Evolutionary conservation across 176 grass and related monocot genomes (phyloP).

Genomic region (Lolium perenne): DNA sequence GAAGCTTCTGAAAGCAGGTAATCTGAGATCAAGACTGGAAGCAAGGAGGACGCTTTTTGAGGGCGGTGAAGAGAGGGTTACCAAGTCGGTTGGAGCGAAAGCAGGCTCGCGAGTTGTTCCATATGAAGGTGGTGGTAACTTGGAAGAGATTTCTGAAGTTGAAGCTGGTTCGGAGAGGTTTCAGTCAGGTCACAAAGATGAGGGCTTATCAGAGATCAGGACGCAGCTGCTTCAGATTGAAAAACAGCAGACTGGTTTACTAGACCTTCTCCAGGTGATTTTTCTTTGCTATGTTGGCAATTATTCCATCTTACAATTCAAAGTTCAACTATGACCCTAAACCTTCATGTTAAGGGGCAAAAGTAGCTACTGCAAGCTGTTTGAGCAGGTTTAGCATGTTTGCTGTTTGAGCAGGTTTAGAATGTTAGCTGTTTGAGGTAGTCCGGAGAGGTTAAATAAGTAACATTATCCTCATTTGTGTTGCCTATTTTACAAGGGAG

Average conservation of each 20-base stretch:
- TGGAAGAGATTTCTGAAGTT: conserved; percentile 66
- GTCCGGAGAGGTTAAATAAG: neutral
- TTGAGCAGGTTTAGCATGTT: neutral
- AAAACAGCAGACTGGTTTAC: conserved; percentile 84
- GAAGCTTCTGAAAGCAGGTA: conserved; percentile 60
- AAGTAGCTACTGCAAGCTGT: neutral
- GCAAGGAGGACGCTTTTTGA: conserved; percentile 62
- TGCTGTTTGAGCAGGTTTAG: neutral
- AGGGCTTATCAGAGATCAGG: conserved; percentile 71
- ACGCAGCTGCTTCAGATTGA: conserved; percentile 93
- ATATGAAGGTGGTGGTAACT: conserved; percentile 50
- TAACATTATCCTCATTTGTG: neutral
- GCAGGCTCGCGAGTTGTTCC: conserved; percentile 76
- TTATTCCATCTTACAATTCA: conserved; percentile 25
- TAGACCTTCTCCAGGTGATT: conserved; percentile 96
- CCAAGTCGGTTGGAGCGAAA: conserved; percentile 58
- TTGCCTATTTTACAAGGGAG: conserved; percentile 22
- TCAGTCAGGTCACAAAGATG: conserved; percentile 58
- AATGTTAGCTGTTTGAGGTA: neutral
- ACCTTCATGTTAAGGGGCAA: conserved; percentile 11
- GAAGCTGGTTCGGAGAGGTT: conserved; percentile 47
- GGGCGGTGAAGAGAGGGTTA: conserved; percentile 56
- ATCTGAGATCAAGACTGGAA: conserved; percentile 61
- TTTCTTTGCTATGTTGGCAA: conserved; percentile 5
- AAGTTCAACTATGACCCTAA: neutral